Evolutionary conservation across 768 basidiomycete species (phyloP).

Genomic region (Cystoderma amianthinum): DNA sequence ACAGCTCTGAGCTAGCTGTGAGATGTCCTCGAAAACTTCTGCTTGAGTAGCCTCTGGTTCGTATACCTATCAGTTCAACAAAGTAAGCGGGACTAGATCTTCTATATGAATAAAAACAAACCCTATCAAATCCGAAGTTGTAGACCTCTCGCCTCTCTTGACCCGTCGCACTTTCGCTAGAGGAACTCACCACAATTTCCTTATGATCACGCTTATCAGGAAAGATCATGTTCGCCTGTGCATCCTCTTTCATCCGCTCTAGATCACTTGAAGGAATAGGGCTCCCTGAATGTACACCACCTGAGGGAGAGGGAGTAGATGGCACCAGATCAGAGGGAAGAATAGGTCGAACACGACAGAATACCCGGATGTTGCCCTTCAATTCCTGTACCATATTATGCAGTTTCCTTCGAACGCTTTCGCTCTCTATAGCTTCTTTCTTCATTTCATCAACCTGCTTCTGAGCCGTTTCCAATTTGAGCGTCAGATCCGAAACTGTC

Average conservation of each 20-base stretch:
- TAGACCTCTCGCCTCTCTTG: constrained; percentile 75
- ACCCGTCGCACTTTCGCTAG: constrained; percentile 76
- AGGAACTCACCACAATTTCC: constrained; percentile 68
- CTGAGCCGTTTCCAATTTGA: constrained; percentile 50
- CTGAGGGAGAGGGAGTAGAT: too few species aligned
- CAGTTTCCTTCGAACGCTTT: constrained; percentile 72
- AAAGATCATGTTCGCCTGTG: constrained; percentile 46
- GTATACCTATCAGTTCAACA: constrained; percentile 76
- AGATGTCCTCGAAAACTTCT: constrained; percentile 90
- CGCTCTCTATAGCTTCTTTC: constrained; percentile 66
- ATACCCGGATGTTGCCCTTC: constrained; percentile 90
- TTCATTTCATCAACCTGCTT: constrained; percentile 55
- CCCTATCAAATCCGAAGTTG: constrained; percentile 79
- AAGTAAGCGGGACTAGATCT: too few species aligned
- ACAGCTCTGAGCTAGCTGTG: constrained; percentile 84
- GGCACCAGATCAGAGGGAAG: constrained; percentile 54
- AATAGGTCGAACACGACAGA: constrained; percentile 82
- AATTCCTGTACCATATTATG: constrained; percentile 94
- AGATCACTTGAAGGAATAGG: constrained; percentile 11
- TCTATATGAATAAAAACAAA: too few species aligned
- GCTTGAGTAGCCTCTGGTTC: constrained; percentile 72
- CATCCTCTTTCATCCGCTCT: constrained; percentile 22
- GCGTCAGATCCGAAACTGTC: constrained; percentile 44
- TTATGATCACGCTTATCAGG: constrained; percentile 73
- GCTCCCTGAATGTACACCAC: constrained; percentile 12